These are phyloP conservation scores for Nevesoporus exiguus DNA, from an alignment of 768 basidiomycete species.

Conservation along the genomic window DNA sequence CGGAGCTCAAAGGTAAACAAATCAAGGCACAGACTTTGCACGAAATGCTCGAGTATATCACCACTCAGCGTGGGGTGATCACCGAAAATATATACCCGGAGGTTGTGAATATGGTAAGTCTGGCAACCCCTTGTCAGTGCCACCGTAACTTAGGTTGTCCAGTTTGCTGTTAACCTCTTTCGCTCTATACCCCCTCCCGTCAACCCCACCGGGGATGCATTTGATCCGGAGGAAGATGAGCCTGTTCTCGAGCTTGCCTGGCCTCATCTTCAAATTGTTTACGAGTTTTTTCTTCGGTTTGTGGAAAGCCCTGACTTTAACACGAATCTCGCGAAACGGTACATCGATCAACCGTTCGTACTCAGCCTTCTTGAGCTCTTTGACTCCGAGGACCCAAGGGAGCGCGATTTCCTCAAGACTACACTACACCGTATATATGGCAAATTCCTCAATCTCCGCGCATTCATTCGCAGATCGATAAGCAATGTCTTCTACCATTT, in stretches of 20 bases:
- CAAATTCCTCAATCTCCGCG: constrained; percentile 97
- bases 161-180: constrained; percentile 99
- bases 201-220: constrained; percentile 96
- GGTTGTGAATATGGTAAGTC: constrained; percentile 92
- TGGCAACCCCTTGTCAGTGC: neutral
- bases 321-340: constrained; percentile 95
- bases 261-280: constrained; percentile 99
- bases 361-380: constrained; percentile 96
- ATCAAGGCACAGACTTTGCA: constrained; percentile 97
- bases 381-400: constrained; percentile 97
- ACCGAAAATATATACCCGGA: constrained; percentile 98
- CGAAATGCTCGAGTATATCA: constrained; percentile 99
- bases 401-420: constrained; percentile 99
- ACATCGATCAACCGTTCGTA: constrained; percentile 95
- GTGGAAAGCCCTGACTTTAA: constrained; percentile 98
- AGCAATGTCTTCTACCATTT: constrained; percentile 99
- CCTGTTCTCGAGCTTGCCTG: constrained; percentile 98
- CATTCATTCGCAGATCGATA: constrained; percentile 98
- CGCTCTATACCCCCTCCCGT: constrained; percentile 99
- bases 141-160: constrained; percentile 12
- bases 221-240: constrained; percentile 99
- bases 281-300: constrained; percentile 99
- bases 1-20: constrained; percentile 95
- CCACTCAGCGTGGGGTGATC: constrained; percentile 92
- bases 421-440: constrained; percentile 99